Conservation (phyloP, 2,329 filamentous ascomycete species). For the Colletotrichum kahawae region DNA sequence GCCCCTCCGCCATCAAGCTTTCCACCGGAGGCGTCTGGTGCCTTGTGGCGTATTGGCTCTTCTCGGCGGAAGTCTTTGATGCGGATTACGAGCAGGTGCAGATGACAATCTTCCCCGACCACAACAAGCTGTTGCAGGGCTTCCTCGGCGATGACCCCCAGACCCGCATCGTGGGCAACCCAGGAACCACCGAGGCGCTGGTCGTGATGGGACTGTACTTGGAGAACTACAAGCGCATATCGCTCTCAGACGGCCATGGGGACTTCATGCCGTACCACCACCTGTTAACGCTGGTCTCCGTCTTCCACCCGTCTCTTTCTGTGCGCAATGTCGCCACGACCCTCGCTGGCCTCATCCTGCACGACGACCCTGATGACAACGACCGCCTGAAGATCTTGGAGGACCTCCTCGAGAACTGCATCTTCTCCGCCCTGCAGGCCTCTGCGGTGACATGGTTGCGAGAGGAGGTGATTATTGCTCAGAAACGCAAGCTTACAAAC, state of each 20-base stretch:
- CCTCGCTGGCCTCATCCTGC: constrained; percentile 59
- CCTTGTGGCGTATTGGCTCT: constrained; percentile 66
- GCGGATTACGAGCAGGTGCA: constrained; percentile 58
- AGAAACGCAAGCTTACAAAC: constrained; percentile 30
- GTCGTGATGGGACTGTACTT: constrained; percentile 66
- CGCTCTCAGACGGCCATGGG: constrained; percentile 32
- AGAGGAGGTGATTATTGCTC: constrained; percentile 62
- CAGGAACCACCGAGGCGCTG: constrained; percentile 64
- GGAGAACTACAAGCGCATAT: constrained; percentile 53
- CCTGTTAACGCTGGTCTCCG: constrained; percentile 59
- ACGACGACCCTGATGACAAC: constrained; percentile 63
- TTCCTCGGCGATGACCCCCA: constrained; percentile 59
- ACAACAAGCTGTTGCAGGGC: constrained; percentile 56
- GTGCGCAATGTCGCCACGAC: constrained; percentile 60
- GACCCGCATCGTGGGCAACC: constrained; percentile 50
- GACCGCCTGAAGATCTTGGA: constrained; percentile 66
- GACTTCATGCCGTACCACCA: constrained; percentile 68
- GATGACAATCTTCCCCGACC: constrained; percentile 65
- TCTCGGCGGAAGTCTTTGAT: constrained; percentile 66
- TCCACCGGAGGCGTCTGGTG: constrained; percentile 65
- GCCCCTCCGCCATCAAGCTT: constrained; percentile 57
- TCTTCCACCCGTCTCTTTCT: constrained; percentile 60
- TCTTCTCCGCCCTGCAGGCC: constrained; percentile 66
- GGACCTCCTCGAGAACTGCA: constrained; percentile 69
- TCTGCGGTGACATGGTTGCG: constrained; percentile 68